Evolutionary conservation across 495 filamentous ascomycete species (phyloP), one percentile per base, ranked within the genome.

Genomic region (Daldinia loculata): DNA sequence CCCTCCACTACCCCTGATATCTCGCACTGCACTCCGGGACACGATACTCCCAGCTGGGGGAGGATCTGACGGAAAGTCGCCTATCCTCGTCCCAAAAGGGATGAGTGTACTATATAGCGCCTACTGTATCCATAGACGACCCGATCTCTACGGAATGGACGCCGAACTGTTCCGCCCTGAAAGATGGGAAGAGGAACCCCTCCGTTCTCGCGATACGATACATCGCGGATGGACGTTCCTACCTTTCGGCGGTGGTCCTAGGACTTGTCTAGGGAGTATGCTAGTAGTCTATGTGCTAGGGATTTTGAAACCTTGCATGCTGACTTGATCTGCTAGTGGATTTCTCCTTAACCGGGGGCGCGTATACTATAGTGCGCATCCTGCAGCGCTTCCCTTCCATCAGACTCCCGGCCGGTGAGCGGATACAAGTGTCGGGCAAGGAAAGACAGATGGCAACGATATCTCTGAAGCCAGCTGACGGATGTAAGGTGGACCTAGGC

Each of bases 81-180:
- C 90, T 0, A 78, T 94, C 39, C 77, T 80, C 27, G 76, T 88
- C 19, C 69, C 65, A 45, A 83, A 84, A 55, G 84, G 83, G 8
- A 74, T 70, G 34, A 67, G 72, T 27, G 75, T 80, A 24, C 57
- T 76, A 12, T 79, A 76, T 64, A 76, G 80, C 17, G 81, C 84
- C 0, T 86, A 87, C 71, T 76, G 84, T 34, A 87, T 90, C 84
- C 88, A 91, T 11, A 78, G 79, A 8, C 87, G 89, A 57, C 84
- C 86, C 2, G 73, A 81, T 30, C 81, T 89, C 1, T 91, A 69
- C 41, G 73, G 87, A 1, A 72, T 80, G 2, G 85, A 88, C 63
- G 85, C 82, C 0, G 79, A 84, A 4, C 78, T 84, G 48, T 89
- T 88, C 76, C 80, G 79, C 6, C 87, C 87, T 0, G 86, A 88